Evolutionary conservation across 2,329 filamentous ascomycete genomes (phyloP).

Genomic region (Didymella arachidicola): DNA sequence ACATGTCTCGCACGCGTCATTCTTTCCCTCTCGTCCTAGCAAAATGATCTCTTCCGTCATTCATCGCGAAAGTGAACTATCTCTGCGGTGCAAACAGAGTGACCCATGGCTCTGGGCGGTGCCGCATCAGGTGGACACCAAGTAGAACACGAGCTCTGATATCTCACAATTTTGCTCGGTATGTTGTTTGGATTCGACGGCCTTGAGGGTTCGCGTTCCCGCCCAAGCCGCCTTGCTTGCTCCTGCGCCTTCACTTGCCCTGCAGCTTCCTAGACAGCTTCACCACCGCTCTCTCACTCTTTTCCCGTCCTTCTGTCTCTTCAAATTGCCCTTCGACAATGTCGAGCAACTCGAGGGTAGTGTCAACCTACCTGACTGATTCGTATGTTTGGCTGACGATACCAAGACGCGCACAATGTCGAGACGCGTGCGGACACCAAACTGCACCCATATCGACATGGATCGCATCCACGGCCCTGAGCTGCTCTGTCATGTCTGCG

Average conservation of each 20-base stretch:
- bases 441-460: slow-evolving; percentile 74
- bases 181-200: slow-evolving; percentile 1
- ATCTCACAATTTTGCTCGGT: neutral
- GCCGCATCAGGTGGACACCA: slow-evolving; percentile 14
- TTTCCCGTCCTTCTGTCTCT: slow-evolving; percentile 1
- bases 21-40: neutral
- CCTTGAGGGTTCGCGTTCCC: slow-evolving; percentile 3
- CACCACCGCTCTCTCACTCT: slow-evolving; percentile 7
- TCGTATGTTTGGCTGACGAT: slow-evolving; percentile 19
- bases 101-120: slow-evolving; percentile 4
- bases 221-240: slow-evolving; percentile 2
- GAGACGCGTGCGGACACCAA: slow-evolving; percentile 36
- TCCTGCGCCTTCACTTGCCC: slow-evolving; percentile 17
- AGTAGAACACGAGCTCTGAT: slow-evolving; percentile 4
- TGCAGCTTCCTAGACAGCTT: neutral
- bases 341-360: slow-evolving; percentile 11
- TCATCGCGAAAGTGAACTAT: neutral
- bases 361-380: neutral
- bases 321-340: neutral
- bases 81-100: slow-evolving; percentile 14
- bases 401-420: slow-evolving; percentile 30
- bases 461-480: slow-evolving; percentile 66
- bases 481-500: slow-evolving; percentile 66
- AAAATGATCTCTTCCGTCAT: slow-evolving; percentile 11
- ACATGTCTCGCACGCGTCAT: slow-evolving; percentile 14